Conservation (phyloP, 176 grass and related monocot genomes). For the Oryza nivara region DNA sequence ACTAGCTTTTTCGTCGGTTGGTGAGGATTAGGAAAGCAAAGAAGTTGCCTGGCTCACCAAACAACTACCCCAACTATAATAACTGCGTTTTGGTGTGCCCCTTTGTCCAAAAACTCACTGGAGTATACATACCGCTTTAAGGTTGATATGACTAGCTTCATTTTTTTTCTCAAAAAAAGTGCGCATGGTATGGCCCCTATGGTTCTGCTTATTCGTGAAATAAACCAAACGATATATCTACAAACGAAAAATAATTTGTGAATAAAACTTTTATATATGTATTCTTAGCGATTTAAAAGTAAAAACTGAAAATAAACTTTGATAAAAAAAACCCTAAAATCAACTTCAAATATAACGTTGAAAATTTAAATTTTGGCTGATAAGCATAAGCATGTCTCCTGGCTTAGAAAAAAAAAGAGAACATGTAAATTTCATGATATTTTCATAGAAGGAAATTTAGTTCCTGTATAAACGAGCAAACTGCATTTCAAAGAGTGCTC, state of each 20-base stretch:
- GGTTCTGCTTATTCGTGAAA: no score
- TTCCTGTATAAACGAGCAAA: no score
- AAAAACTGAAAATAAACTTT: no score
- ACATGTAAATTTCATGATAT: not conserved
- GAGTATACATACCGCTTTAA: not conserved
- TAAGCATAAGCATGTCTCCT: not conserved
- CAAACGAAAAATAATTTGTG: no score
- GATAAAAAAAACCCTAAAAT: no score
- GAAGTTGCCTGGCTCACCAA: not conserved
- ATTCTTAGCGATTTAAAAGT: no score
- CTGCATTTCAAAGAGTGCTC: not conserved
- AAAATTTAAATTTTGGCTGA: no score
- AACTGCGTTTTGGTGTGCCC: not conserved
- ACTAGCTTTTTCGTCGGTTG: not conserved
- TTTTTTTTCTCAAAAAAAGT: not conserved
- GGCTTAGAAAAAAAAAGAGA: not conserved
- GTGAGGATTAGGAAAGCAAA: not conserved
- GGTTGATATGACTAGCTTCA: not conserved
- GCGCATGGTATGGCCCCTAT: not conserved
- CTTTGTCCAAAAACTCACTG: not conserved
- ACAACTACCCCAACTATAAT: not conserved
- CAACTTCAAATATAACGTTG: no score
- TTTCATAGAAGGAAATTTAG: not conserved
- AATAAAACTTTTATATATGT: no score
- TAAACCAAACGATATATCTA: no score